Conservation (phyloP, 352 stramenopile genomes). For the Elongisporangium prolatum region DNA sequence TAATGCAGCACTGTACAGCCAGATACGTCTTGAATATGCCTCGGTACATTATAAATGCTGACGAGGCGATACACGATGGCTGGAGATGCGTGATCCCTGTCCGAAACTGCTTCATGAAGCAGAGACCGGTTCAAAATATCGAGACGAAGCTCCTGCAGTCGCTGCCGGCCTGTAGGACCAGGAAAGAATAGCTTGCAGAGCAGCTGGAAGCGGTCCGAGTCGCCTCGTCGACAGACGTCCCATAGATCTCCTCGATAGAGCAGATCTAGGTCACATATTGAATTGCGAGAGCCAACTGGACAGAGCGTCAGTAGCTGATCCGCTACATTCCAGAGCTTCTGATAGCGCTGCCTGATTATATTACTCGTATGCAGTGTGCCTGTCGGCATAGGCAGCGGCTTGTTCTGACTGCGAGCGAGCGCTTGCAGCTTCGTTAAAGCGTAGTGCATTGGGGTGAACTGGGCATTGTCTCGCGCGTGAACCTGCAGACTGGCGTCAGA, state of each 20-base stretch:
- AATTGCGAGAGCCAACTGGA: constrained; percentile 2
- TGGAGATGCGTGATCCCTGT: constrained; percentile 12
- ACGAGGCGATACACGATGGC: constrained; percentile 25
- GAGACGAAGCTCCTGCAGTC: constrained; percentile 12
- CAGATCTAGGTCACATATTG: constrained; percentile 23
- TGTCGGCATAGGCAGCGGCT: constrained; percentile 21
- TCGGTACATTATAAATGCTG: constrained; percentile 6
- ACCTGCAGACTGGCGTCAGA: constrained; percentile 35
- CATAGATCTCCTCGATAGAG: constrained; percentile 41
- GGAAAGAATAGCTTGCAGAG: constrained; percentile 23
- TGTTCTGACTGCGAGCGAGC: constrained; percentile 10
- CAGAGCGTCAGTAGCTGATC: background rate
- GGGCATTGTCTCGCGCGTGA: constrained; percentile 29
- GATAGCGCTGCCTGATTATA: constrained; percentile 5
- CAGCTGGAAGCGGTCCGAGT: constrained; percentile 31
- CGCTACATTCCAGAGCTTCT: constrained; percentile 5
- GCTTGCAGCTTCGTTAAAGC: constrained; percentile 35
- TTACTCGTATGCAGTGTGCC: constrained; percentile 27
- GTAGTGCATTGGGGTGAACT: constrained; percentile 38
- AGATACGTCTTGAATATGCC: constrained; percentile 20
- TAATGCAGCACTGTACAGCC: constrained; percentile 48
- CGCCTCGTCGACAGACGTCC: constrained; percentile 34
- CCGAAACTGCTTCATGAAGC: constrained; percentile 53
- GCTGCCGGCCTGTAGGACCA: background rate
- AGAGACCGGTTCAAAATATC: constrained; percentile 27